phyloP scores from a whole-genome alignment of 2,329 filamentous ascomycete genomes.

The Dactylellina parvicollis region DNA sequence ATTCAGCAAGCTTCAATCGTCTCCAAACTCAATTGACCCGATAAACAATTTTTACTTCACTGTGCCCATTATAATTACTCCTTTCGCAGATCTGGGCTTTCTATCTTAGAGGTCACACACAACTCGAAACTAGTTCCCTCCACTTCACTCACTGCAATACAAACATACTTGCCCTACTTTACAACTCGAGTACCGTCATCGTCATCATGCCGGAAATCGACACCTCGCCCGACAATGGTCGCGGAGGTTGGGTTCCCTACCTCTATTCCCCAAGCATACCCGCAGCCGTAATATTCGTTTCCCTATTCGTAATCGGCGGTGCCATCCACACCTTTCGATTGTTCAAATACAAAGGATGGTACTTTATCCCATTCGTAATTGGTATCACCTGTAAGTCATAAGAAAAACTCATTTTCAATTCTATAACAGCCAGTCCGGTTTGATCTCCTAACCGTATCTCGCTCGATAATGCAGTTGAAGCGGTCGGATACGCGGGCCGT shows the following conservation, averaged over 20 bases:
- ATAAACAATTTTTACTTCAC: not conserved
- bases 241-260: constrained; percentile 49
- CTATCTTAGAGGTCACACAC: no score
- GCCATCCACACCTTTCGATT: constrained; percentile 62
- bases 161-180: not conserved
- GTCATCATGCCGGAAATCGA: constrained; percentile 23
- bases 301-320: constrained; percentile 64
- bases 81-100: no score
- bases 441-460: no score
- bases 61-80: not conserved
- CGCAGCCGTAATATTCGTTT: constrained; percentile 64
- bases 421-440: no score
- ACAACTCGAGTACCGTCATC: not conserved
- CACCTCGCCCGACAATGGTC: constrained; percentile 12
- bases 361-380: constrained; percentile 64
- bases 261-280: constrained; percentile 63
- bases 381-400: constrained; percentile 64
- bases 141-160: no score
- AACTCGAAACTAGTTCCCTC: no score
- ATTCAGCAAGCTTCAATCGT: no score
- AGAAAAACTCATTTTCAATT: no score
- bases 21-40: not conserved
- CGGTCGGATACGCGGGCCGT: constrained; percentile 63
- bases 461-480: constrained; percentile 62
- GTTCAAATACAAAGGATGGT: constrained; percentile 64